Evolutionary conservation across 192 early-diverging fungal species (phyloP).

Genomic region (Podila minutissima): DNA sequence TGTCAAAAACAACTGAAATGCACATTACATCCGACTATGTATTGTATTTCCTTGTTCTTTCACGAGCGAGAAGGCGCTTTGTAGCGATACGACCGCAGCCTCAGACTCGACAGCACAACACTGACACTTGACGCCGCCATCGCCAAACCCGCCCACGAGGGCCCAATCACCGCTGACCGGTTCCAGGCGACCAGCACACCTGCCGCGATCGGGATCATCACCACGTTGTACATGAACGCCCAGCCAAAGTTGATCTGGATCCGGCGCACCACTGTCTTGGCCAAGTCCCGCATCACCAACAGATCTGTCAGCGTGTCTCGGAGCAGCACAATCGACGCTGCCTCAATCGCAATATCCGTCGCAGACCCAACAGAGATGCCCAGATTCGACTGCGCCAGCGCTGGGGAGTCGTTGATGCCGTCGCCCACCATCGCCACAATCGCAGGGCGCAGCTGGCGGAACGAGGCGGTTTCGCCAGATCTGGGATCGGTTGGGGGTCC

Average conservation of each 20-base stretch:
- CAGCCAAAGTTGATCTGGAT: slow-evolving; percentile 90
- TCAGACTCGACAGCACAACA: slow-evolving; percentile 83
- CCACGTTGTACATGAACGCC: slow-evolving; percentile 88
- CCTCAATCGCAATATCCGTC: slow-evolving; percentile 91
- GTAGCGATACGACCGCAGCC: slow-evolving; percentile 29
- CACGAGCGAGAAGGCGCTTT: not conserved
- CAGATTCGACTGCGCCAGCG: slow-evolving; percentile 89
- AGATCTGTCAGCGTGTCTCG: slow-evolving; percentile 82
- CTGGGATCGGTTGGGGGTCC: not conserved
- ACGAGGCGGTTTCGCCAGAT: not conserved
- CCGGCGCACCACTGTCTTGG: slow-evolving; percentile 77
- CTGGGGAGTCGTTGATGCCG: slow-evolving; percentile 95
- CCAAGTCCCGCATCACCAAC: slow-evolving; percentile 80
- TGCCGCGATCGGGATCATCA: slow-evolving; percentile 92
- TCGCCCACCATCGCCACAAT: slow-evolving; percentile 94
- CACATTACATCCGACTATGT: too few relatives aligned
- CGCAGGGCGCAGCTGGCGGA: slow-evolving; percentile 37
- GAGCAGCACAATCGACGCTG: slow-evolving; percentile 86
- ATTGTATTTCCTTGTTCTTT: too few relatives aligned
- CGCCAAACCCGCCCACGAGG: slow-evolving; percentile 87
- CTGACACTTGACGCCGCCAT: slow-evolving; percentile 91
- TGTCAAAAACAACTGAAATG: too few relatives aligned
- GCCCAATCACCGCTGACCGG: slow-evolving; percentile 60
- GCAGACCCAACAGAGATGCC: slow-evolving; percentile 92
- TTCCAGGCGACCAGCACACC: slow-evolving; percentile 77